A percentile compares a stretch with the other conserved stretches of the same genome.
phyloP scores from a whole-genome alignment of 139 green algal genomes.

The Penium margaritaceum region DNA sequence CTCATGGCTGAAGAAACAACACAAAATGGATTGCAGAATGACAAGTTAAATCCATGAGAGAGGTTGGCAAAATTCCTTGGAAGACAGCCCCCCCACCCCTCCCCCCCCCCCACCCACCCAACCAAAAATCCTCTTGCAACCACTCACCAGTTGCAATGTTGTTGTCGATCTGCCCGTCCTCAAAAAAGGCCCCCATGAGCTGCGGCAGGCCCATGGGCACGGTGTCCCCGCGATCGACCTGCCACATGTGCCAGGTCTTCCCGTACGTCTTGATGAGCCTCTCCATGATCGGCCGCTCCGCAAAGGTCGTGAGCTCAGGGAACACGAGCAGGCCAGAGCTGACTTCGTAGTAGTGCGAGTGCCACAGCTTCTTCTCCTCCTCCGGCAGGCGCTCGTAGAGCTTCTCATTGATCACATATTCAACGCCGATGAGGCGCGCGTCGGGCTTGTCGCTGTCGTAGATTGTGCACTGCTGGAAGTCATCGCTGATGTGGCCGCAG shows the following conservation, averaged over 20 bases:
- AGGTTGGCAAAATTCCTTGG: too few species aligned
- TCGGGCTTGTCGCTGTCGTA: conserved; percentile 15
- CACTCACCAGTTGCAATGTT: too few species aligned
- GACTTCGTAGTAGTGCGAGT: conserved; percentile 21
- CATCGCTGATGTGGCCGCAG: conserved; percentile 7
- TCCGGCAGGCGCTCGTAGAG: conserved; percentile 6
- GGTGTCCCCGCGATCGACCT: conserved; percentile 58
- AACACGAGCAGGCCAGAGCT: neutral
- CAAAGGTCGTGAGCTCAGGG: neutral
- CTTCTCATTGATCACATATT: conserved; percentile 14
- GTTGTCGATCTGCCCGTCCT: conserved; percentile 12
- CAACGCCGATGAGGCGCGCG: conserved; percentile 15
- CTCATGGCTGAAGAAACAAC: too few species aligned
- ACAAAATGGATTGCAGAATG: too few species aligned
- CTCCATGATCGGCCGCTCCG: neutral
- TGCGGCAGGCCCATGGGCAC: conserved; percentile 53
- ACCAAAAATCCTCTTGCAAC: too few species aligned
- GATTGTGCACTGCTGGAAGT: conserved; percentile 22
- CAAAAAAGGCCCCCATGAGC: neutral
- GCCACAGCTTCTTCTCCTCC: conserved; percentile 34
- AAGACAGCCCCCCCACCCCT: too few species aligned
- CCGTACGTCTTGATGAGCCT: conserved; percentile 8
- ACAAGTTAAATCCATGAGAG: too few species aligned
- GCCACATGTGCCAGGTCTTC: conserved; percentile 63
- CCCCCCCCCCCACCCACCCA: too few species aligned